Evolutionary conservation across 2,329 filamentous ascomycete species (phyloP).

Genomic region (Verticillium nubilum): DNA sequence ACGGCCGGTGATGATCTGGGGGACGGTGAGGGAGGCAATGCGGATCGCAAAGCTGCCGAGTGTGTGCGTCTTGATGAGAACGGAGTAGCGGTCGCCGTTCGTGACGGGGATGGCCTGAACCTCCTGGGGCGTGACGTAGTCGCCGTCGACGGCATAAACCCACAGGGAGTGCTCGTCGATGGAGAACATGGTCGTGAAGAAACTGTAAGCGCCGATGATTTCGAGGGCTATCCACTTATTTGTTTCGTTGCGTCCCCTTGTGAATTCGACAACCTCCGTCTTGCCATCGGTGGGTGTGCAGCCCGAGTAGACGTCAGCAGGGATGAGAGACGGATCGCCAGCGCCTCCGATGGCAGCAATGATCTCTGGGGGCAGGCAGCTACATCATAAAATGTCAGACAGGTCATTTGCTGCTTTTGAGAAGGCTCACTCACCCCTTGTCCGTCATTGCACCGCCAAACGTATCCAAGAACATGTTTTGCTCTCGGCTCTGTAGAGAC

Average conservation of each 20-base stretch:
- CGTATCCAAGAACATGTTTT: slow-evolving; percentile 21
- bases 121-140: slow-evolving; percentile 46
- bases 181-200: slow-evolving; percentile 37
- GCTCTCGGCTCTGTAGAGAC: slow-evolving; percentile 24
- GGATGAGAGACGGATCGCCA: slow-evolving; percentile 30
- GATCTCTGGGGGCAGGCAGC: slow-evolving; percentile 33
- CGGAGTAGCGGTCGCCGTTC: slow-evolving; percentile 49
- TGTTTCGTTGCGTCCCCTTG: slow-evolving; percentile 22
- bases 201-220: slow-evolving; percentile 45
- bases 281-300: slow-evolving; percentile 41
- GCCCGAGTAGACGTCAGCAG: slow-evolving; percentile 34
- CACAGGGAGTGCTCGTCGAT: slow-evolving; percentile 49
- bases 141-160: slow-evolving; percentile 49
- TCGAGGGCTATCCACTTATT: slow-evolving; percentile 43
- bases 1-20: slow-evolving; percentile 50
- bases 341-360: slow-evolving; percentile 23
- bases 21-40: slow-evolving; percentile 37
- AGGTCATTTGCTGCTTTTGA: not conserved
- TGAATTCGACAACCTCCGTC: slow-evolving; percentile 31
- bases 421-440: slow-evolving; percentile 29
- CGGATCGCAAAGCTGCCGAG: slow-evolving; percentile 50
- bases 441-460: slow-evolving; percentile 29
- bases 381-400: slow-evolving; percentile 3
- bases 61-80: slow-evolving; percentile 40
- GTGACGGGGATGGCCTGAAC: slow-evolving; percentile 23